A percentile compares a stretch with the other conserved stretches of the same genome.
Conservation (phyloP, 768 basidiomycete species). For the Boletus rufocinnamomeus region DNA sequence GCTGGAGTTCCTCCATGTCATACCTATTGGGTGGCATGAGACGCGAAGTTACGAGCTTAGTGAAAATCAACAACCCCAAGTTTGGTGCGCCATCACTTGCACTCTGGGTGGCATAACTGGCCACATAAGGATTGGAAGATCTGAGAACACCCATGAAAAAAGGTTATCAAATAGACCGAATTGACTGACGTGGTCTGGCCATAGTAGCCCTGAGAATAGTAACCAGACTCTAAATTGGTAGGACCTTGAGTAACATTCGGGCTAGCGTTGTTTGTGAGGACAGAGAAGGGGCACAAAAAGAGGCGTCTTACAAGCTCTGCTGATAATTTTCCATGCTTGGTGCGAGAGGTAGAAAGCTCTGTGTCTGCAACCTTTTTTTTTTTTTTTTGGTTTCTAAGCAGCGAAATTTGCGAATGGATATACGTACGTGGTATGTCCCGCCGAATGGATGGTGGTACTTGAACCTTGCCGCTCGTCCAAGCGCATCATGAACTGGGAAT, state of each 20-base stretch:
- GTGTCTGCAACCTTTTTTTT: constrained; percentile 11
- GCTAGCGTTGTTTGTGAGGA: constrained; percentile 15
- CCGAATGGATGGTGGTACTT: not conserved
- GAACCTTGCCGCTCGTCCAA: constrained; percentile 11
- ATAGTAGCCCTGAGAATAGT: constrained; percentile 12
- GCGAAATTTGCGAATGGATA: not conserved
- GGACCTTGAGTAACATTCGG: constrained; percentile 2
- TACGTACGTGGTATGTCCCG: constrained; percentile 17
- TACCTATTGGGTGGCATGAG: constrained; percentile 23
- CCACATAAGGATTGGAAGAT: constrained; percentile 4
- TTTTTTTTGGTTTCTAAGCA: not conserved
- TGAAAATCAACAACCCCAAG: constrained; percentile 20
- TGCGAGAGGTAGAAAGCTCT: not conserved
- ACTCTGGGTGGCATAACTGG: not conserved
- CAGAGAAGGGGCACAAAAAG: not conserved
- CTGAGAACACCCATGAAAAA: constrained; percentile 7
- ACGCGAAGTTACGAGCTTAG: constrained; percentile 1
- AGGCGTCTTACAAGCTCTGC: constrained; percentile 19
- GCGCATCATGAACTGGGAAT: not conserved
- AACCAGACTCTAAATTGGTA: not conserved
- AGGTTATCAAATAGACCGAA: not conserved
- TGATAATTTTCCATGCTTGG: constrained; percentile 6
- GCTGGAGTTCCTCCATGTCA: constrained; percentile 1
- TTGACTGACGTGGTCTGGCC: constrained; percentile 17
- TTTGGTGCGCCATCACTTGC: constrained; percentile 1